Percentiles rank a stretch among this genome's conserved stretches.
Evolutionary conservation across 2,329 filamentous ascomycete genomes (phyloP).

Genomic region (Verticillium alfalfae): DNA sequence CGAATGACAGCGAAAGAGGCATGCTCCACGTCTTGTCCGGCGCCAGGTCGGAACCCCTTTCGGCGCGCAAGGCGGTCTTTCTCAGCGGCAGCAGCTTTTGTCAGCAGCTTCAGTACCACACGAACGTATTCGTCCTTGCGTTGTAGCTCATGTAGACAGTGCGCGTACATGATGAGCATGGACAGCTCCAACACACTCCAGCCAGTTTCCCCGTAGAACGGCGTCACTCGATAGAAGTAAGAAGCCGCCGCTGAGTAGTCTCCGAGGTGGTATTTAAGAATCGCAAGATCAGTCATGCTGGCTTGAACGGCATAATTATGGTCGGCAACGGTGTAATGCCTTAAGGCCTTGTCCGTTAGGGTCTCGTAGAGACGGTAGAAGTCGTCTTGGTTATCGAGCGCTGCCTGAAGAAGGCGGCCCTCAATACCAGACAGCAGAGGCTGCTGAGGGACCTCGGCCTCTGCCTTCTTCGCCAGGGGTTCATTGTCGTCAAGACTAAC

Average conservation of each 20-base stretch:
- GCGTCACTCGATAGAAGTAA: conserved; percentile 73
- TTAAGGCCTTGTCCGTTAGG: conserved; percentile 78
- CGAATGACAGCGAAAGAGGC: conserved; percentile 31
- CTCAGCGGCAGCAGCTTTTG: conserved; percentile 56
- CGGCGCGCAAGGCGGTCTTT: conserved; percentile 39
- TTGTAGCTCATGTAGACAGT: conserved; percentile 72
- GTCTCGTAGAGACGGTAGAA: conserved; percentile 67
- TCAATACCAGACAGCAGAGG: conserved; percentile 35
- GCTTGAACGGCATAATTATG: conserved; percentile 73
- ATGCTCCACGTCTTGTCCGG: conserved; percentile 16
- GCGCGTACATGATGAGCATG: conserved; percentile 80
- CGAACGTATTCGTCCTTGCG: conserved; percentile 75
- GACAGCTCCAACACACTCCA: conserved; percentile 79
- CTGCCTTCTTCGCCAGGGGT: conserved; percentile 2
- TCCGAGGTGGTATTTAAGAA: conserved; percentile 71
- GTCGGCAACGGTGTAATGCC: conserved; percentile 75
- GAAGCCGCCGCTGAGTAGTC: conserved; percentile 70
- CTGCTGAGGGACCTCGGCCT: conserved; percentile 2
- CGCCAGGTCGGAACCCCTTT: conserved; percentile 8
- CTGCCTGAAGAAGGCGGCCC: conserved; percentile 52
- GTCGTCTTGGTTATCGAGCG: conserved; percentile 54
- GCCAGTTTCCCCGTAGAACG: conserved; percentile 69
- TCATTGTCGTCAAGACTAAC: conserved; percentile 43
- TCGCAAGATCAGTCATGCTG: conserved; percentile 77
- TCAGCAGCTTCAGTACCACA: conserved; percentile 67